Evolutionary conservation across 2,329 filamentous ascomycete species (phyloP).

Genomic region (Clonostachys byssicola): DNA sequence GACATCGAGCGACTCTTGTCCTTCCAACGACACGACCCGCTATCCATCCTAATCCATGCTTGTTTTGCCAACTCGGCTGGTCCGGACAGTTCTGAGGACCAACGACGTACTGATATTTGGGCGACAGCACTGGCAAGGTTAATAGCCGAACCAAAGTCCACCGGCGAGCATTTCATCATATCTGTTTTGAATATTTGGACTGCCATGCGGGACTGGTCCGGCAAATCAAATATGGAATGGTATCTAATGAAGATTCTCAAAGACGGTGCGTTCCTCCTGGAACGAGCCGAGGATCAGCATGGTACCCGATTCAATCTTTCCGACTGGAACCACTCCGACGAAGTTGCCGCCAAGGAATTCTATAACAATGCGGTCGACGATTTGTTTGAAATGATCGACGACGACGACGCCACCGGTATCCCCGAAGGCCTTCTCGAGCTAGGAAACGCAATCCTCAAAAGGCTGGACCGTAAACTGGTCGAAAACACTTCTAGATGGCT

Average conservation of each 20-base stretch:
- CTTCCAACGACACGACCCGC: constrained; percentile 83
- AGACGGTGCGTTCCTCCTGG: constrained; percentile 85
- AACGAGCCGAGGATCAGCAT: constrained; percentile 76
- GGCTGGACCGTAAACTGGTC: constrained; percentile 68
- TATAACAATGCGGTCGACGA: constrained; percentile 77
- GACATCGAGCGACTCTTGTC: constrained; percentile 81
- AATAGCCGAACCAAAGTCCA: constrained; percentile 71
- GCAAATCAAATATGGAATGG: constrained; percentile 84
- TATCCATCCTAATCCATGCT: constrained; percentile 82
- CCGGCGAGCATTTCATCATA: constrained; percentile 75
- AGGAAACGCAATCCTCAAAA: constrained; percentile 76
- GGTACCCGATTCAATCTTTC: constrained; percentile 68
- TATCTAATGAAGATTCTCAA: constrained; percentile 94
- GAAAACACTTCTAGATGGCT: constrained; percentile 78
- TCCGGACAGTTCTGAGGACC: constrained; percentile 76
- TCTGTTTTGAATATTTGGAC: constrained; percentile 87
- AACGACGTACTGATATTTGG: constrained; percentile 79
- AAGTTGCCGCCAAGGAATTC: constrained; percentile 80
- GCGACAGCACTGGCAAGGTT: constrained; percentile 81
- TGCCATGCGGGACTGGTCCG: constrained; percentile 82
- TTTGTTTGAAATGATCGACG: constrained; percentile 82
- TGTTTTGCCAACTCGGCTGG: constrained; percentile 85
- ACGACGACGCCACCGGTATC: constrained; percentile 78
- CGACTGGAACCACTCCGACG: constrained; percentile 72
- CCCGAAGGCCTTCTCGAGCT: constrained; percentile 82